Evolutionary conservation across 2,329 filamentous ascomycete genomes (phyloP), one percentile per base, ranked within the genome.

Genomic region (Diplodia seriata): DNA sequence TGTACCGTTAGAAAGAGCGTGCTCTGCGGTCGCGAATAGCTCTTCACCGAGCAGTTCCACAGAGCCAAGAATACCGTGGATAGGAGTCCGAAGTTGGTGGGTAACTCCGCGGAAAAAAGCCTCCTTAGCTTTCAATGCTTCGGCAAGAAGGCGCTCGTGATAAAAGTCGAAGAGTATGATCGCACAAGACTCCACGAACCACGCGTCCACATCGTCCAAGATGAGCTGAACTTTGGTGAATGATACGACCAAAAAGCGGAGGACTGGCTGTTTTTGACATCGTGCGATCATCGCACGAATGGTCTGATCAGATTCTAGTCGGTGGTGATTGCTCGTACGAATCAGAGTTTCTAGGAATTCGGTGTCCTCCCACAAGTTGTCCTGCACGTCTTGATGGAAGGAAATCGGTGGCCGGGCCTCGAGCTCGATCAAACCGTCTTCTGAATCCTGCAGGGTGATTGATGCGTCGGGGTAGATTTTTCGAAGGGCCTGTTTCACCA

Each of bases 31-130:
- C 18, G 47, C 15, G 31, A 51, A 38, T 67, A 83, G 68, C 47
- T 83, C 82, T 66, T 84, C 82, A 0, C 76, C 77, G 1, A 84
- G 72, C 0, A 84, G 71, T 18, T 84, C 79, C 4, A 76, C 75
- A 1, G 78, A 79, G 7, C 77, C 78, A 6, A 84, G 74, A 2
- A 84, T 82, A 0, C 82, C 82, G 40, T 84, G 82, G 4, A 84
- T 82, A 0, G 82, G 82, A 0, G 82, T 84, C 47, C 82, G 77
- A 0, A 84, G 77, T 43, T 84, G 81, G 64, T 84, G 82, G 0
- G 81, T 83, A 9, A 84, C 78, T 0, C 81, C 80, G 4, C 82
- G 76, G 0, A 84, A 72, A 66, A 84, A 84, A 3, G 72, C 77
- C 1, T 83, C 81, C 64, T 83, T 84, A 0, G 81, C 80, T 14